Conservation (phyloP, 2,329 filamentous ascomycete genomes). For the Colletotrichum navitas region DNA sequence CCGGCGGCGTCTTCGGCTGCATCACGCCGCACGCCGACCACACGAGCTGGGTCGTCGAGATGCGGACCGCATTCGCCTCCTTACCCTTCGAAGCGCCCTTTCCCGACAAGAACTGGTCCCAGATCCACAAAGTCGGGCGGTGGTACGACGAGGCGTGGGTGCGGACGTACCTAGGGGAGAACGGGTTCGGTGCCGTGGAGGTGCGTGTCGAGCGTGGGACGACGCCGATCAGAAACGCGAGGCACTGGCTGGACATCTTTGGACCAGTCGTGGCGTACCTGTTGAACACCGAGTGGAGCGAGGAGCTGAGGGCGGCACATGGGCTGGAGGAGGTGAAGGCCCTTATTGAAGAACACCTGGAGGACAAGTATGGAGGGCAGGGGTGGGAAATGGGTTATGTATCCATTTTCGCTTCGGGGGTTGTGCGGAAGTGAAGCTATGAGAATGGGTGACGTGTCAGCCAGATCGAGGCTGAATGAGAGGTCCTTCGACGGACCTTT, state of each 20-base stretch:
- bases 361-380: not conserved
- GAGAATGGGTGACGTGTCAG: not conserved
- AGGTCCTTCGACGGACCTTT: not conserved
- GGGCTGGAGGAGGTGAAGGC: not conserved
- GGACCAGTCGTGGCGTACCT: not conserved
- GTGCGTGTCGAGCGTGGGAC: not conserved
- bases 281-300: not conserved
- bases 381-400: not conserved
- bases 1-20: slow-evolving; percentile 11
- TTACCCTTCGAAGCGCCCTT: not conserved
- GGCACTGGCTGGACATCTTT: not conserved
- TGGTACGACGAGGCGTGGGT: slow-evolving; percentile 19
- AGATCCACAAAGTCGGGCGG: not conserved
- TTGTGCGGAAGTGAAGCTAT: not conserved
- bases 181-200: not conserved
- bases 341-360: not conserved
- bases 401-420: too few species aligned
- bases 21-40: slow-evolving; percentile 5
- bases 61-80: not conserved
- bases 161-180: not conserved
- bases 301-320: not conserved
- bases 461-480: too few species aligned
- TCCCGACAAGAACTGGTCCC: not conserved
- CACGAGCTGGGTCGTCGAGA: slow-evolving; percentile 2
- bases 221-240: not conserved